A percentile compares a stretch with the other conserved stretches of the same genome.
Evolutionary conservation across 176 grass and related monocot species (phyloP).

Genomic region (Ampelocalamus luodianensis): DNA sequence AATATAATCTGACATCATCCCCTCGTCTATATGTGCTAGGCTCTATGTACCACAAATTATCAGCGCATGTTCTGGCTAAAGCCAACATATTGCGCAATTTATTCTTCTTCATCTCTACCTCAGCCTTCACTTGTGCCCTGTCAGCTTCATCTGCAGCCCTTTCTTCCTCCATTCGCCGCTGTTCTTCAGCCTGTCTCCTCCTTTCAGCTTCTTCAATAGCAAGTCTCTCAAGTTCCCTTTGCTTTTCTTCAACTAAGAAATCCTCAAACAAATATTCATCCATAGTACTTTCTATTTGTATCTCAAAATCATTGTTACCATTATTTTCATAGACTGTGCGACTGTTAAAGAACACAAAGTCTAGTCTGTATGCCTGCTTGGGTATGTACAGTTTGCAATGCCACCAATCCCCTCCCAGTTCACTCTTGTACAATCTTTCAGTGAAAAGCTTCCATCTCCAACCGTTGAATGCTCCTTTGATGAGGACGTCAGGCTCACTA

Average conservation of each 20-base stretch:
- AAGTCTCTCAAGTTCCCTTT: conserved; percentile 66
- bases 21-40: conserved; percentile 49
- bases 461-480: conserved; percentile 87
- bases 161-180: conserved; percentile 56
- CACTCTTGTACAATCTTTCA: conserved; percentile 76
- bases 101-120: conserved; percentile 62
- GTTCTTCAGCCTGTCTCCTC: conserved; percentile 58
- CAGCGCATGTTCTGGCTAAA: conserved; percentile 41
- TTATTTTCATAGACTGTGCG: conserved; percentile 81
- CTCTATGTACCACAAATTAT: conserved; percentile 78
- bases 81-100: conserved; percentile 47
- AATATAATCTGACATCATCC: conserved; percentile 63
- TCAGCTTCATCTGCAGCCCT: conserved; percentile 56
- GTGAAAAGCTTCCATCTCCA: conserved; percentile 86
- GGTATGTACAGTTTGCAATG: conserved; percentile 80
- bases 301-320: conserved; percentile 62
- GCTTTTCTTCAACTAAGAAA: conserved; percentile 76
- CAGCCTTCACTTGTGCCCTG: conserved; percentile 63
- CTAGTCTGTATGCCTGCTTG: conserved; percentile 78
- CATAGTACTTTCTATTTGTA: conserved; percentile 75
- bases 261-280: conserved; percentile 71
- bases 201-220: conserved; percentile 78
- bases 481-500: conserved; percentile 67
- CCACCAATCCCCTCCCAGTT: conserved; percentile 79
- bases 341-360: conserved; percentile 91